Percentiles rank a stretch among this genome's conserved stretches.
Conservation (phyloP, 2,329 filamentous ascomycete genomes). For the Aspergillus arachidicola region DNA sequence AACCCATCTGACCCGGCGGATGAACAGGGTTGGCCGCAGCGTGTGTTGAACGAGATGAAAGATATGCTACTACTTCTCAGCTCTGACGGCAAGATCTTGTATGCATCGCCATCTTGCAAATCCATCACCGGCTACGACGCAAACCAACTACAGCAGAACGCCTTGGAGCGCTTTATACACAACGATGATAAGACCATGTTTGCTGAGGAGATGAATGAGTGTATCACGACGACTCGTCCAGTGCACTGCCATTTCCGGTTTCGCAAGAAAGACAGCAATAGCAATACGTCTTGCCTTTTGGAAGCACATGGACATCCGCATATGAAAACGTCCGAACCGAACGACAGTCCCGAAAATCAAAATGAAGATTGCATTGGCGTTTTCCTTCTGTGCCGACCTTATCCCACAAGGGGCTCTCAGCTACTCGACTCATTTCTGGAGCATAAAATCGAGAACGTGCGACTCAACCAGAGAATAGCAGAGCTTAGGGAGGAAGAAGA, state of each 20-base stretch:
- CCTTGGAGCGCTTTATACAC: slow-evolving; percentile 82
- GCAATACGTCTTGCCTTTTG: slow-evolving; percentile 76
- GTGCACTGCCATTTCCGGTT: slow-evolving; percentile 87
- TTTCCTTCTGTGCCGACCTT: slow-evolving; percentile 89
- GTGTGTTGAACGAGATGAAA: slow-evolving; percentile 84
- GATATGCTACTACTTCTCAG: slow-evolving; percentile 88
- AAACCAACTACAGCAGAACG: slow-evolving; percentile 71
- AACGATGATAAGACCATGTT: slow-evolving; percentile 82
- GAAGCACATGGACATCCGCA: slow-evolving; percentile 94
- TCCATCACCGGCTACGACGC: slow-evolving; percentile 73
- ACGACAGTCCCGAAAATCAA: slow-evolving; percentile 59
- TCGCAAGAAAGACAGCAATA: slow-evolving; percentile 68
- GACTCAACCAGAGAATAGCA: slow-evolving; percentile 78
- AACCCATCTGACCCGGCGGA: not conserved
- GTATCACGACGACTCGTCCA: slow-evolving; percentile 76
- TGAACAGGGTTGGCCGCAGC: slow-evolving; percentile 78
- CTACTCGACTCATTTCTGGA: slow-evolving; percentile 91
- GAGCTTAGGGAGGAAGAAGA: slow-evolving; percentile 84
- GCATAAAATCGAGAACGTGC: slow-evolving; percentile 95
- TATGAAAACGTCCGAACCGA: slow-evolving; percentile 62
- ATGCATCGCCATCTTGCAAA: slow-evolving; percentile 79
- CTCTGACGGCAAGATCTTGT: slow-evolving; percentile 78
- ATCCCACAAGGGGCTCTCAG: slow-evolving; percentile 82
- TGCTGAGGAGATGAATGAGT: slow-evolving; percentile 84
- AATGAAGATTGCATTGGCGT: slow-evolving; percentile 80